Percentiles rank a stretch among this genome's conserved stretches.
These are phyloP conservation scores for Bipolaris gigantea DNA, from an alignment of 2,329 filamentous ascomycete genomes.

Conservation along the genomic window DNA sequence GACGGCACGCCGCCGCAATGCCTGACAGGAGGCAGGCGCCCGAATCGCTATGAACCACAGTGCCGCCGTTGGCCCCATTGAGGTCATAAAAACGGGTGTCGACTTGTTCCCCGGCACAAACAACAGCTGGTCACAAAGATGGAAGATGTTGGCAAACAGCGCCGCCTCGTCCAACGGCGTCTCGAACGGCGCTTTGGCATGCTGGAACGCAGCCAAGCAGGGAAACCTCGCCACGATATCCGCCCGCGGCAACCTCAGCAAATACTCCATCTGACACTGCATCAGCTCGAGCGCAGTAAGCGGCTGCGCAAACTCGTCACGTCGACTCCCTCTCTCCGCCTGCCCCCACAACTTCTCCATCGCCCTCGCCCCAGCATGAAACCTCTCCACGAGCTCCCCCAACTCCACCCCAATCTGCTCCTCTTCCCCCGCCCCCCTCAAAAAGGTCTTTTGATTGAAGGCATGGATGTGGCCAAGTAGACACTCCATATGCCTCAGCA, in stretches of 20 bases:
- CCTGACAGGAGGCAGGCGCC: constrained; percentile 21
- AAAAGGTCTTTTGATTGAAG: constrained; percentile 26
- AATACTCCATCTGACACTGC: constrained; percentile 18
- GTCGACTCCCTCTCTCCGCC: background rate
- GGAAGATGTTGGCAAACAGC: constrained; percentile 22
- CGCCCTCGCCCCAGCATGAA: constrained; percentile 5
- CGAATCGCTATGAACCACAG: constrained; percentile 33
- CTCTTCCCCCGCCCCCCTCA: constrained; percentile 13
- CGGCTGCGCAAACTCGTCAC: constrained; percentile 2
- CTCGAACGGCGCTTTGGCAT: constrained; percentile 14
- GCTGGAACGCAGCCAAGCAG: constrained; percentile 10
- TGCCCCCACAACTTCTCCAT: constrained; percentile 12
- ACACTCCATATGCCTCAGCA: constrained; percentile 26
- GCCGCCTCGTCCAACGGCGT: constrained; percentile 21
- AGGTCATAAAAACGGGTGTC: constrained; percentile 32
- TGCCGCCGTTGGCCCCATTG: constrained; percentile 27
- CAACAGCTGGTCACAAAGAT: constrained; percentile 17
- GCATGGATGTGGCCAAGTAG: constrained; percentile 29
- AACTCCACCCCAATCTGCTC: constrained; percentile 15
- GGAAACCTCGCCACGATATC: constrained; percentile 15
- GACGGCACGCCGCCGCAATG: constrained; percentile 30
- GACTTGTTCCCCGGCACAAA: constrained; percentile 3
- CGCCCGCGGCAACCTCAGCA: constrained; percentile 15
- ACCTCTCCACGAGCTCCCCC: constrained; percentile 10
- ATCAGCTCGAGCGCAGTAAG: constrained; percentile 17